Percentiles rank a stretch among this genome's conserved stretches.
These are phyloP conservation scores for Wickerhamiella shivajii DNA, from an alignment of 805 yeast species.

Conservation along the genomic window DNA sequence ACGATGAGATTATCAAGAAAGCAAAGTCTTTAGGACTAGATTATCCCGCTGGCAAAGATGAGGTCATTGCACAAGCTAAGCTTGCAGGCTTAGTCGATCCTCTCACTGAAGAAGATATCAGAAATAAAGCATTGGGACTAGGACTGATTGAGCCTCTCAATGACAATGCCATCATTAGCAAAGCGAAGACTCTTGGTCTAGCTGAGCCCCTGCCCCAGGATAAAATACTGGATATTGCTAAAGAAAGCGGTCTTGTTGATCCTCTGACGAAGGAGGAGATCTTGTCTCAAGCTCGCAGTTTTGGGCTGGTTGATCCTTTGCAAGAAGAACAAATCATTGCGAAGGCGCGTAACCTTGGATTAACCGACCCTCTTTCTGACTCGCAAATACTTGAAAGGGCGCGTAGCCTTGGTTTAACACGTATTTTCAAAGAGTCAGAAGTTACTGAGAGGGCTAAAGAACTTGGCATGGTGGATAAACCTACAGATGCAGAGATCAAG, in stretches of 20 bases:
- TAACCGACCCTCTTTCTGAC: slow-evolving; percentile 10
- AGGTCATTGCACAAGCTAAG: slow-evolving; percentile 16
- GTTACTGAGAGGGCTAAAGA: slow-evolving; percentile 1
- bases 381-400: slow-evolving; percentile 9
- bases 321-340: slow-evolving; percentile 4
- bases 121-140: slow-evolving; percentile 6
- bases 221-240: slow-evolving; percentile 13
- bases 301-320: slow-evolving; percentile 11
- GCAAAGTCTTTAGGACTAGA: slow-evolving; percentile 65
- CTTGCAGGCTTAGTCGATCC: slow-evolving; percentile 16
- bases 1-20: slow-evolving; percentile 33
- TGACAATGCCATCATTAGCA: neutral
- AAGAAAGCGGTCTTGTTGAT: slow-evolving; percentile 13
- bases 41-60: slow-evolving; percentile 44
- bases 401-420: neutral
- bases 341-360: slow-evolving; percentile 17
- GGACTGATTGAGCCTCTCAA: slow-evolving; percentile 4
- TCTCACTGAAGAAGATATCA: slow-evolving; percentile 6
- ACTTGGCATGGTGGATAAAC: slow-evolving; percentile 1
- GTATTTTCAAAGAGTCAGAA: neutral
- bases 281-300: slow-evolving; percentile 3
- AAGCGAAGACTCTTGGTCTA: slow-evolving; percentile 7
- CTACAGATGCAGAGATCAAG: neutral
- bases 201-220: slow-evolving; percentile 10
- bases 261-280: slow-evolving; percentile 1